Conservation (phyloP, 2,329 filamentous ascomycete species). For the Xylariaceae sp. region DNA sequence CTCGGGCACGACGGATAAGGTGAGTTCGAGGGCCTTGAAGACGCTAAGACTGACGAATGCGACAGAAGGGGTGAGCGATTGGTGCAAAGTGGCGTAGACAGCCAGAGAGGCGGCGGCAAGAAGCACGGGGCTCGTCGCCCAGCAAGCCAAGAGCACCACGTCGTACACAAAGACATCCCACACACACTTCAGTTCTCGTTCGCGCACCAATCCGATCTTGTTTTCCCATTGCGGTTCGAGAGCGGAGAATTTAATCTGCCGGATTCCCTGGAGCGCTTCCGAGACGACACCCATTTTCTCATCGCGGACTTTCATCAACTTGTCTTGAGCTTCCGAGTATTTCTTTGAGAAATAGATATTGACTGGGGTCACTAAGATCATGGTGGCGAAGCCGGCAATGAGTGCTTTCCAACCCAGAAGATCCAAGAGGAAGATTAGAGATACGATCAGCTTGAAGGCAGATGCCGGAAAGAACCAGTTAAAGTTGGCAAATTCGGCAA, state of each 20-base stretch:
- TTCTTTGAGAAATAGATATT: conserved; percentile 62
- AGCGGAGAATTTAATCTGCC: conserved; percentile 80
- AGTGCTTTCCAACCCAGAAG: conserved; percentile 69
- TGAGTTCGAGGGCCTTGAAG: conserved; percentile 67
- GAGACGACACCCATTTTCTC: conserved; percentile 70
- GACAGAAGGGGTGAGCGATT: conserved; percentile 61
- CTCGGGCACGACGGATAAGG: conserved; percentile 66
- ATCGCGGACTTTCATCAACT: conserved; percentile 70
- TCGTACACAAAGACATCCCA: conserved; percentile 63
- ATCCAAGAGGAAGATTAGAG: conserved; percentile 59
- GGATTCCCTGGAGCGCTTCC: conserved; percentile 71
- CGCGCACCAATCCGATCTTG: conserved; percentile 59
- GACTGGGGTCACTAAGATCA: conserved; percentile 59
- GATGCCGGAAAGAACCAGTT: conserved; percentile 61
- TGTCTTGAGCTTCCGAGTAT: conserved; percentile 60
- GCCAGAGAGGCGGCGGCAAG: conserved; percentile 66
- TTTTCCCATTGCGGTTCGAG: conserved; percentile 69
- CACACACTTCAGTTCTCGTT: conserved; percentile 60
- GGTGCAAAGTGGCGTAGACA: conserved; percentile 60
- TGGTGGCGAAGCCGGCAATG: conserved; percentile 58
- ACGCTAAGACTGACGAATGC: conserved; percentile 75
- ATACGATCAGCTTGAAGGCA: conserved; percentile 58
- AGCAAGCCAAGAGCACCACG: conserved; percentile 57
- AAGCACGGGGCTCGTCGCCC: conserved; percentile 68
- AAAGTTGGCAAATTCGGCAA: conserved; percentile 62